Conservation (phyloP, 495 filamentous ascomycete genomes). For the Podospora pseudopauciseta region DNA sequence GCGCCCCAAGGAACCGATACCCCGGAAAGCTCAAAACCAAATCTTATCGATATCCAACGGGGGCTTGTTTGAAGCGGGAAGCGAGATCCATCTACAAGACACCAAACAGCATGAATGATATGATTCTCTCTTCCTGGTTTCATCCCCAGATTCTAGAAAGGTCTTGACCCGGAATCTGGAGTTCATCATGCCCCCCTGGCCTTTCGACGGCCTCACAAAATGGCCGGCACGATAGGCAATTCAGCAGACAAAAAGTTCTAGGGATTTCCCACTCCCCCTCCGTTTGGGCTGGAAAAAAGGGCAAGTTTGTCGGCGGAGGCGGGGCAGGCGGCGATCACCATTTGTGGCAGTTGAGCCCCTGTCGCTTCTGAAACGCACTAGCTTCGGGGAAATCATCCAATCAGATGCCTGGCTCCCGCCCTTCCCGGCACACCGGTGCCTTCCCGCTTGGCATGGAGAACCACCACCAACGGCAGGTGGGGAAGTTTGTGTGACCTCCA, state of each 20-base stretch:
- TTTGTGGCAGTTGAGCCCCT: slow-evolving; percentile 16
- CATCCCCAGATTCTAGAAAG: neutral
- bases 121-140: neutral
- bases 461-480: neutral
- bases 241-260: neutral
- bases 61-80: neutral
- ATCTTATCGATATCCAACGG: neutral
- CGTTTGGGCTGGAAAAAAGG: neutral
- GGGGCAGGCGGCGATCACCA: slow-evolving; percentile 20
- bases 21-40: slow-evolving; percentile 6
- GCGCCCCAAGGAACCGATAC: slow-evolving; percentile 12
- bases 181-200: neutral
- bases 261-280: neutral
- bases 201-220: neutral
- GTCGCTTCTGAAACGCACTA: slow-evolving; percentile 28
- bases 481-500: neutral
- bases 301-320: slow-evolving; percentile 1
- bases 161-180: neutral
- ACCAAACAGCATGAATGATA: neutral
- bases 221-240: neutral
- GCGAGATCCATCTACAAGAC: neutral
- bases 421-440: slow-evolving; percentile 10
- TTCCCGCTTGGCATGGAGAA: slow-evolving; percentile 9
- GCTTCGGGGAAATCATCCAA: slow-evolving; percentile 11
- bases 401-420: neutral